Conservation (phyloP, 257 asterid genomes). For the Cynanchum wilfordii region DNA sequence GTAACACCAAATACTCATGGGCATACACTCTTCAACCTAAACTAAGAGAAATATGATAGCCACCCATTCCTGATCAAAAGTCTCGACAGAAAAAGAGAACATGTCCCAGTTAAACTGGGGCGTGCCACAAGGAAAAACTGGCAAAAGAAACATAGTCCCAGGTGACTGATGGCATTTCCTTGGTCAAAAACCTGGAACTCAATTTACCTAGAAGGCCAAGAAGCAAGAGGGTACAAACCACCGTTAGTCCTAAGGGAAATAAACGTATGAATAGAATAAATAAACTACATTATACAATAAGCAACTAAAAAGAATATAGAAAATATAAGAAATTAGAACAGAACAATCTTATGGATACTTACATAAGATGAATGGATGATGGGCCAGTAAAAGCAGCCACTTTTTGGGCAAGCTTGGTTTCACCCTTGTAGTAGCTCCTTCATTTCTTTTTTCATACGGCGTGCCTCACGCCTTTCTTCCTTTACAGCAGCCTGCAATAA, state of each 20-base stretch:
- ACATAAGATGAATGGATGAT: slow-evolving; percentile 84
- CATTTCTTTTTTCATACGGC: slow-evolving; percentile 66
- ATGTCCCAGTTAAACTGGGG: not conserved
- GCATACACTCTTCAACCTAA: no score
- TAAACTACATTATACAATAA: not conserved
- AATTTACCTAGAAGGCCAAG: slow-evolving; percentile 9
- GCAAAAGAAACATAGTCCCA: not conserved
- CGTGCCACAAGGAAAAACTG: not conserved
- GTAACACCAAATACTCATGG: not conserved
- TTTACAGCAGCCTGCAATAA: slow-evolving; percentile 74
- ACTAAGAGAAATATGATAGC: not conserved
- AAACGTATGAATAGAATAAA: not conserved
- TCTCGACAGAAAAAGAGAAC: not conserved
- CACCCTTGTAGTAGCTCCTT: slow-evolving; percentile 69
- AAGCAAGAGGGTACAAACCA: not conserved
- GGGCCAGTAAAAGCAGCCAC: slow-evolving; percentile 92
- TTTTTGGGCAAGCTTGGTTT: slow-evolving; percentile 79
- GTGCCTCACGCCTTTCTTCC: slow-evolving; percentile 85
- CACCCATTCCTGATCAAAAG: not conserved
- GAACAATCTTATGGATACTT: slow-evolving; percentile 14
- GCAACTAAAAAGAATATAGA: not conserved
- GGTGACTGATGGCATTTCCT: not conserved
- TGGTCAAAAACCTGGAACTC: not conserved
- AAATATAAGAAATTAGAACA: not conserved
- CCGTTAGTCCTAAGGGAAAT: slow-evolving; percentile 3